Conservation (phyloP, 1,139 yeast species). For the Magnusiomyces magnusii region DNA sequence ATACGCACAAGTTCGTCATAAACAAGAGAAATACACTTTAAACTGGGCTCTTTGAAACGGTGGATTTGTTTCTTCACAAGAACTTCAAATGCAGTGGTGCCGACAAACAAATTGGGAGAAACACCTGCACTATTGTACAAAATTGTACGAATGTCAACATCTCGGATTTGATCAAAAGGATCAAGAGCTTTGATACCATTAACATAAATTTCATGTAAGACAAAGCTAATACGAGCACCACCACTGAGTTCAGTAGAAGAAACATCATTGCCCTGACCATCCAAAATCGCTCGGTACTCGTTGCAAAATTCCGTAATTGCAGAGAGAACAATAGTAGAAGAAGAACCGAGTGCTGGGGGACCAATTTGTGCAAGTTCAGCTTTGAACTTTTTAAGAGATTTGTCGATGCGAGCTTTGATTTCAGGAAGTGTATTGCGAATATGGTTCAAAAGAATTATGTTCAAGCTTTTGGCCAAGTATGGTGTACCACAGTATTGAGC, state of each 20-base stretch:
- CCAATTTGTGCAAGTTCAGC: constrained; percentile 67
- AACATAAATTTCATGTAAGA: constrained; percentile 91
- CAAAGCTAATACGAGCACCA: constrained; percentile 98
- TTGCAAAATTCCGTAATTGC: constrained; percentile 90
- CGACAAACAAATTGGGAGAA: constrained; percentile 95
- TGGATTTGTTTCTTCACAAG: constrained; percentile 91
- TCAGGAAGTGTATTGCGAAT: constrained; percentile 94
- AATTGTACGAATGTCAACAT: constrained; percentile 94
- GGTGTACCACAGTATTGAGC: constrained; percentile 96
- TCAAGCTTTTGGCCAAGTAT: constrained; percentile 85
- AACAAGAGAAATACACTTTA: constrained; percentile 81
- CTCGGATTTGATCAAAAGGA: constrained; percentile 96
- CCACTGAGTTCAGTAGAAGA: constrained; percentile 83
- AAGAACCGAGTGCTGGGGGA: constrained; percentile 48
- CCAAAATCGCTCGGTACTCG: constrained; percentile 84
- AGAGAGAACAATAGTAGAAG: constrained; percentile 81
- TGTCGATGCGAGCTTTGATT: constrained; percentile 84
- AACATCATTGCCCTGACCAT: constrained; percentile 86
- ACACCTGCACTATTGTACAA: constrained; percentile 91
- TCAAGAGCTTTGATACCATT: constrained; percentile 90
- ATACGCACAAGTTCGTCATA: constrained; percentile 94
- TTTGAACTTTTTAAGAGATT: constrained; percentile 80
- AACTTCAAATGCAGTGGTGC: constrained; percentile 95
- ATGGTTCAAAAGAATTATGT: constrained; percentile 83
- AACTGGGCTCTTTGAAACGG: constrained; percentile 90